Base-by-base conservation (phyloP, 2,329 filamentous ascomycete genomes). In the Ceratocystis huliohia region DNA sequence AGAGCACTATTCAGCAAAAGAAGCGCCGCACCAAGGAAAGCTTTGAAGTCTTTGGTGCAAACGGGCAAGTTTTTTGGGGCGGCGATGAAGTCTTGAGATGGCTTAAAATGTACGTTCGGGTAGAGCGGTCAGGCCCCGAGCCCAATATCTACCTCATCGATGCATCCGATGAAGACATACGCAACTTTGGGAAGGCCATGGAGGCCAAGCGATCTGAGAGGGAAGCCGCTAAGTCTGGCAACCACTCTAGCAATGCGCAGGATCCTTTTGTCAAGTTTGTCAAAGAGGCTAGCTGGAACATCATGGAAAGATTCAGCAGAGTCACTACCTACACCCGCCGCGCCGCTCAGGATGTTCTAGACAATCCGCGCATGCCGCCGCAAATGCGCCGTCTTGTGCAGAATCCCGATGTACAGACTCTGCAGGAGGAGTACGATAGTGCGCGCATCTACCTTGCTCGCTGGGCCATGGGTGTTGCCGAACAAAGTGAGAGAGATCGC, bases 381-480 rank as follows among this genome's bases (percentile, higher is more conserved):
- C 93, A 96, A 74, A 84, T 99, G 41, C 83, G 88, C 72, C 84
- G 90, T 63, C 75, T 99, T 71, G 84, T 99, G 75, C 87, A 85
- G 73, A 96, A 95, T 70, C 92, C 92, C 0, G 92, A 99, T 73
- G 91, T 99, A 0, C 92, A 96, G 77, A 96, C 89, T 0, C 75
- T 99, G 25, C 92, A 96, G 73, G 92, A 97, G 68, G 95, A 99
- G 73, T 99, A 96, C 71, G 95, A 99, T 78, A 96, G 91, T 72
- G 94, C 95, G 3, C 84, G 94, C 70, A 82, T 99, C 68, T 99
- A 99, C 73, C 81, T 99, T 48, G 94, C 94, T 25, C 83, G 94
- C 69, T 99, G 94, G 94, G 94, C 94, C 1, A 97, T 99, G 94
- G 91, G 91, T 6, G 96, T 99, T 70, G 92, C 94, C 0, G 95